Evolutionary conservation across 441 rosid genomes (phyloP).

Genomic region (Eruca vesicaria): DNA sequence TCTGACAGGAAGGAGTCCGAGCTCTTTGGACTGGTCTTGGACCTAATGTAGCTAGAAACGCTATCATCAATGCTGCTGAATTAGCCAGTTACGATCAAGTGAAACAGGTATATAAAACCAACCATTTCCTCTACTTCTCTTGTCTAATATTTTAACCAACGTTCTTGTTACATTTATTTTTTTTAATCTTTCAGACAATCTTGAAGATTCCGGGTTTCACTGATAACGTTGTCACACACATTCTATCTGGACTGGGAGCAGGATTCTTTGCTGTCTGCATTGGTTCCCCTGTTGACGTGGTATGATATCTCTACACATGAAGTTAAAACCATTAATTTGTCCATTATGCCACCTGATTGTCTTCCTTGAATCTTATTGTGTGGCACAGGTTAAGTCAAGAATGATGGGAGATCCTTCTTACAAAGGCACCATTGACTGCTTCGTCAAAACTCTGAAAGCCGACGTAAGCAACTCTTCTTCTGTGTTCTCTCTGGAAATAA

Average conservation of each 20-base stretch:
- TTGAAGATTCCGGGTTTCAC: conserved; percentile 94
- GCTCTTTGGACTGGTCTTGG: conserved; percentile 99
- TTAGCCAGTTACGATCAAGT: conserved; percentile 99
- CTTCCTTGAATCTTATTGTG: not conserved
- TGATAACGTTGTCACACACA: conserved; percentile 89
- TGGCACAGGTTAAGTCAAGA: conserved; percentile 90
- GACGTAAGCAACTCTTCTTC: conserved; percentile 54
- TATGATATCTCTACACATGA: conserved; percentile 42
- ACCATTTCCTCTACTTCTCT: not conserved
- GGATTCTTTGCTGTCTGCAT: conserved; percentile 96
- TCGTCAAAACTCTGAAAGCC: conserved; percentile 78
- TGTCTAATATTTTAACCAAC: conserved; percentile 3
- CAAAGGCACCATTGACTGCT: conserved; percentile 91
- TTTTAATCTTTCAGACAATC: conserved; percentile 67
- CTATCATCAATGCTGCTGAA: conserved; percentile 98
- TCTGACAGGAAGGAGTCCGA: conserved; percentile 77
- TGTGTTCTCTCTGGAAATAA: not conserved
- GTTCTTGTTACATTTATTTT: conserved; percentile 20
- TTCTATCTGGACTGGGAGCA: conserved; percentile 89
- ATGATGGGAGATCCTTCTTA: conserved; percentile 99
- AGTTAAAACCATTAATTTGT: not conserved
- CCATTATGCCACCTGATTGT: not conserved
- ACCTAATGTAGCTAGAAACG: conserved; percentile 92
- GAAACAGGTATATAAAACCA: conserved; percentile 54
- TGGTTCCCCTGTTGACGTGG: conserved; percentile 99